phyloP scores from a whole-genome alignment of 768 basidiomycete genomes.

The Pisolithus marmoratus region DNA sequence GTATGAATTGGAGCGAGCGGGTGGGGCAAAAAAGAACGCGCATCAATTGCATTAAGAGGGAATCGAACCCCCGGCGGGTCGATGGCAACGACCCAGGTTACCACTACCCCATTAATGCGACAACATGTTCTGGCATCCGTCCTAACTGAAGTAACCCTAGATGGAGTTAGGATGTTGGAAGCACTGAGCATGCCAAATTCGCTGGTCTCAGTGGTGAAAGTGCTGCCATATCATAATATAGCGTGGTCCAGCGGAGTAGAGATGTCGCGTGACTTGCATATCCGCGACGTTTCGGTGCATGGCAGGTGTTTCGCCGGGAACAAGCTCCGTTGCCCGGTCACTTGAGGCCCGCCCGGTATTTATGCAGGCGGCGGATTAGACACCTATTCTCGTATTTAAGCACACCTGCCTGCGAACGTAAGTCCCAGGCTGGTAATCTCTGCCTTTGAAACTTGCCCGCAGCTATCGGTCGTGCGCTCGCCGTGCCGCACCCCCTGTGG shows the following conservation, averaged over 20 bases:
- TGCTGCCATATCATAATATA: too few species aligned
- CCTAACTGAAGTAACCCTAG: too few species aligned
- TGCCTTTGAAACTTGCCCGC: background rate
- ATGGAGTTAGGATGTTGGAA: background rate
- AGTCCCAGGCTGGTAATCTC: background rate
- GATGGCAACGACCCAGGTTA: conserved; percentile 32
- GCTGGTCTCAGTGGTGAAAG: background rate
- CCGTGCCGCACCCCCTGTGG: background rate
- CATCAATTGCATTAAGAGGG: conserved; percentile 51
- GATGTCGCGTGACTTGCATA: background rate
- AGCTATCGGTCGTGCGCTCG: background rate
- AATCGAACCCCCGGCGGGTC: conserved; percentile 80
- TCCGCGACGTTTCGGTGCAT: background rate
- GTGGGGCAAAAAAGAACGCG: too few species aligned
- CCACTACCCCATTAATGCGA: conserved; percentile 30
- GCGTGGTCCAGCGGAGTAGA: too few species aligned
- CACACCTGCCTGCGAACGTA: background rate
- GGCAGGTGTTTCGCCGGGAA: background rate
- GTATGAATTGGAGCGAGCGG: too few species aligned
- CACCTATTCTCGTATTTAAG: background rate
- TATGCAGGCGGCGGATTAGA: background rate
- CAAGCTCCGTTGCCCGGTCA: background rate
- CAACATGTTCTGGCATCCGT: background rate
- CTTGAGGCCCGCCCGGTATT: background rate
- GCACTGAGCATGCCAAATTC: background rate